Evolutionary conservation across 352 stramenopile species (phyloP).

Genomic region (Pilasporangium apinafurcum): DNA sequence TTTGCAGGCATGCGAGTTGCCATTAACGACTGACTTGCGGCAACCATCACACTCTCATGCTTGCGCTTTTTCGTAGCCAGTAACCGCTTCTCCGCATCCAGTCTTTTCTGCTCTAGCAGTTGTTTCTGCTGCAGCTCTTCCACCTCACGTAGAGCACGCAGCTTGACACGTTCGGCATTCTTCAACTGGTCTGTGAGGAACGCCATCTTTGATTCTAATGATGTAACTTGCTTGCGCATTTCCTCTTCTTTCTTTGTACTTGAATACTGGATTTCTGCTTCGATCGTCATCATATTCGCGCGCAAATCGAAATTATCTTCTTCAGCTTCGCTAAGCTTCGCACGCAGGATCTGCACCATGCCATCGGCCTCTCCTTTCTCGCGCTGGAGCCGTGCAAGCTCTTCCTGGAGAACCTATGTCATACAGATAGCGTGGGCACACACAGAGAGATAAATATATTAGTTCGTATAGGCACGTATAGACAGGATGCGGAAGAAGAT

Average conservation of each 20-base stretch:
- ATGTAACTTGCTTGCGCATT: conserved; percentile 34
- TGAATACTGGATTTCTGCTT: conserved; percentile 37
- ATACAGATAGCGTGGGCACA: too few species aligned
- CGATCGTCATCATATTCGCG: conserved; percentile 38
- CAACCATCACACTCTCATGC: conserved; percentile 36
- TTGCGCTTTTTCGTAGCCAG: conserved; percentile 61
- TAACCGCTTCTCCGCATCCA: conserved; percentile 60
- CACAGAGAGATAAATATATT: too few species aligned
- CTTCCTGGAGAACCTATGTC: conserved; percentile 23
- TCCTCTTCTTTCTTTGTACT: conserved; percentile 31
- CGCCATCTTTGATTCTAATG: conserved; percentile 47
- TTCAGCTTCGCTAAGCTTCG: conserved; percentile 34
- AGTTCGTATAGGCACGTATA: too few species aligned
- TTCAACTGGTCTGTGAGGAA: conserved; percentile 48
- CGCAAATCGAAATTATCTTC: conserved; percentile 66
- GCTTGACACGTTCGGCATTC: conserved; percentile 52
- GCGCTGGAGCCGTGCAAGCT: conserved; percentile 29
- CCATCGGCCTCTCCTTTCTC: conserved; percentile 47
- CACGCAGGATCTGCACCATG: conserved; percentile 44
- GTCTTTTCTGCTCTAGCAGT: conserved; percentile 48
- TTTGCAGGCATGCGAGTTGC: conserved; percentile 9
- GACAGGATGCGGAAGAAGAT: too few species aligned
- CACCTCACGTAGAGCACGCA: conserved; percentile 34
- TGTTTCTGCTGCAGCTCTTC: conserved; percentile 57
- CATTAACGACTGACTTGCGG: conserved; percentile 40